Percentiles rank a stretch among this genome's conserved stretches.
Evolutionary conservation across 208 protist genomes (phyloP).

Genomic region (Crithidia expoeki): DNA sequence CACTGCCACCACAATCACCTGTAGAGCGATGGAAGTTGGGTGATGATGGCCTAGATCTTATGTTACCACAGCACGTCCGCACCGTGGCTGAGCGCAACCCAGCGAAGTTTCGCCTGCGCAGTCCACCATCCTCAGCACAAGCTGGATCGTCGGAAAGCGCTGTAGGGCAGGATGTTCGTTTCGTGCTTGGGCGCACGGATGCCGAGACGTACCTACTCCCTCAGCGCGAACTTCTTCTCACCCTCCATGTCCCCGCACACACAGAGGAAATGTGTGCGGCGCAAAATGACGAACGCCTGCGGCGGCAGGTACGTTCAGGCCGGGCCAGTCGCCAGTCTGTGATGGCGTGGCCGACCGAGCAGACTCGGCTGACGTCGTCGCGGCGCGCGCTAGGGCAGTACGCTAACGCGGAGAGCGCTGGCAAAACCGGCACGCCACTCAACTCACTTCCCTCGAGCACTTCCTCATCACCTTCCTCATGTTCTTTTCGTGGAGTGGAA

Average conservation of each 20-base stretch:
- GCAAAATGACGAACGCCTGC: constrained; percentile 62
- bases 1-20: too few species aligned
- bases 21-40: constrained; percentile 75
- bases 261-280: constrained; percentile 49
- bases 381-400: constrained; percentile 38
- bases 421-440: constrained; percentile 15
- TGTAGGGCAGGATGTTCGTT: background rate
- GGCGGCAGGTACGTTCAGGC: constrained; percentile 45
- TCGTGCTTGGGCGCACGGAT: constrained; percentile 51
- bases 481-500: background rate
- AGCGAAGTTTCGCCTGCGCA: background rate
- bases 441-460: background rate
- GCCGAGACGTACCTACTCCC: constrained; percentile 79
- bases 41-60: constrained; percentile 55
- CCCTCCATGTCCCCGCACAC: constrained; percentile 50
- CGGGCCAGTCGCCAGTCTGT: constrained; percentile 20
- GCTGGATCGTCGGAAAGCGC: background rate
- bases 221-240: constrained; percentile 77
- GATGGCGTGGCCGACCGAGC: constrained; percentile 40
- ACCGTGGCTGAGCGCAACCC: constrained; percentile 51
- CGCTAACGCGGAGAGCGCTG: constrained; percentile 39
- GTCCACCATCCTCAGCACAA: background rate
- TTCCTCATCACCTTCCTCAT: background rate
- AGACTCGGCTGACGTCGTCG: constrained; percentile 35
- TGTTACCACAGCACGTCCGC: constrained; percentile 43